Base-by-base conservation (phyloP, 306 rosid species). In the Glycine latifolia region DNA sequence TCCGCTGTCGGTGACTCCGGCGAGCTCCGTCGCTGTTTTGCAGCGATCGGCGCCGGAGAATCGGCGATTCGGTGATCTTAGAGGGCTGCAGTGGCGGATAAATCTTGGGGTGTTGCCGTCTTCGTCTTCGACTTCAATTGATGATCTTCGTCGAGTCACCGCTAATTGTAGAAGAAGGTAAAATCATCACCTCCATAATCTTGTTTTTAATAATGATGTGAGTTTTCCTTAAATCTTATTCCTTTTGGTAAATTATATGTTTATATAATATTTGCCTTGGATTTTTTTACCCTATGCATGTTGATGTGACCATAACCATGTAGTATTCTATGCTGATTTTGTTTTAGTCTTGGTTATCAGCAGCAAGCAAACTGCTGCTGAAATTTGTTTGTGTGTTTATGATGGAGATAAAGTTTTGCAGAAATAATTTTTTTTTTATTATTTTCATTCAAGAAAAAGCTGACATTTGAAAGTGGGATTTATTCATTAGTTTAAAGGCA, bases 161-260 rank as follows among this genome's bases (percentile, higher is more conserved):
- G 99, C 99, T 70, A 91, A 96, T 86, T 91, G 80, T 79, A 87
- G 99, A 67, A 92, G 99, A 60, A 91, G 98, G 99, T 93, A 80
- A 61, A 39, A 75, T 79, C 65, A 67, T 79, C 68, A 50, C 31
- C 78, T 77, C 59, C 11, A 16, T 7, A 6, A 76, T 20, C 5
- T 7, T 65, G 60, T 44, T 14, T 54, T 62, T 46, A 55, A 46
- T 14, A 3, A 17, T 26, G 5, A 41, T 63, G 50, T 68, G 1
- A 20, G 5, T 60, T 60, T 65, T 71, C 50, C 41, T 60, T 76
- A 76, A 43, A 43, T 43, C 47, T 43, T 43, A 6, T 43, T 43
- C 47, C 47, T 43, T 43, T 43, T 43, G 46, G 41, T 37, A 37
- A 39, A 4, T 6, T 43, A 43, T 43, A 43, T 43, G 9, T 43